Base-by-base conservation (phyloP, 164 flowering plant genomes). In the Vitis cinerea region DNA sequence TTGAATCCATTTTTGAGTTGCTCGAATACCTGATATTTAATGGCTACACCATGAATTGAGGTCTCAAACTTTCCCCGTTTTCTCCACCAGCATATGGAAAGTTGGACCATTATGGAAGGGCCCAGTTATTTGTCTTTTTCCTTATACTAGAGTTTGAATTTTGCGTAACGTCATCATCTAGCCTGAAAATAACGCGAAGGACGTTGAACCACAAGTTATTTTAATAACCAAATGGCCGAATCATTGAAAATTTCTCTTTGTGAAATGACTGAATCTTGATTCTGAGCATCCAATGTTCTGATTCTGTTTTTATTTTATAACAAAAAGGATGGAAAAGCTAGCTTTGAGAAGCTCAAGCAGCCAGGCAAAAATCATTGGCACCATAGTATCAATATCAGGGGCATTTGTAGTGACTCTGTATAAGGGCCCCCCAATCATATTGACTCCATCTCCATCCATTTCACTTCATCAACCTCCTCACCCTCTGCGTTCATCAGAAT, bases 261-360 rank as follows among this genome's bases (percentile, higher is more conserved):
- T 52, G 7, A 13, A 11, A 14, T 23, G 61, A 30, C 8, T 23
- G 15, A 13, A 11, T 23, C n/a, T 59, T 52, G 52, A 4, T 19
- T 17, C 19, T 37, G 50, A 37, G 1, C 13, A 17, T 15, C 12
- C 15, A 37, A 63, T 16, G 19, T 3, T 13, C 57, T 31, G 27
- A 19, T 1, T 60, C n/a, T 50, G 64, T 30, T 9, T 51, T 62
- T 64, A 8, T 62, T 8, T n/a, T 31, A 30, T 44, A 30, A n/a
- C 10, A 16, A 44, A 57, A 62, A 85, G 91, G 77, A 84, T 86
- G 89, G 93, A 86, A 66, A 85, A 77, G 67, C 51, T 83, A 16
- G 75, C 63, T 8, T 50, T 78, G 72, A 80, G 69, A 77, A 82
- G 81, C 61, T 63, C 63, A 55, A 88, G 84, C 72, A 79, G 81